These are phyloP conservation scores for Gnomoniopsis smithogilvyi DNA, from an alignment of 2,329 filamentous ascomycete species.

Conservation along the genomic window DNA sequence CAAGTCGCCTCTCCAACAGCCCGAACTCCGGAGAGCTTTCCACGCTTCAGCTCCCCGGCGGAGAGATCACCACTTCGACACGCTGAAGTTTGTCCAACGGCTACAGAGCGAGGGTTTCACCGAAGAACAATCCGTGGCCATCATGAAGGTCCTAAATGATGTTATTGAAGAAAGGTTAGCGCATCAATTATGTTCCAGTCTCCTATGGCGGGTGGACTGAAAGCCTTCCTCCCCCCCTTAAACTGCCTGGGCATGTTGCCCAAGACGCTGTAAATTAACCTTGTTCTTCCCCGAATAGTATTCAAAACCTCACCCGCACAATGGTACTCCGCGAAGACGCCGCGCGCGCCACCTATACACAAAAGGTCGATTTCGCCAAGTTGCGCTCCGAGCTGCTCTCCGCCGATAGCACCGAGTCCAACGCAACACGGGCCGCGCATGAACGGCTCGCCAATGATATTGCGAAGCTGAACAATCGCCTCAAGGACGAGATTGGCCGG, in stretches of 20 bases:
- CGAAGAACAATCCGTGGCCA: slow-evolving; percentile 91
- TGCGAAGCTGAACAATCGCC: slow-evolving; percentile 82
- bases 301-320: slow-evolving; percentile 93
- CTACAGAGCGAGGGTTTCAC: slow-evolving; percentile 90
- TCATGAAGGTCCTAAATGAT: slow-evolving; percentile 96
- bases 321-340: slow-evolving; percentile 97
- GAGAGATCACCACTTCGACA: slow-evolving; percentile 95
- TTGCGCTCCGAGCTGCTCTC: slow-evolving; percentile 90
- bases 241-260: not conserved
- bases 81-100: slow-evolving; percentile 91
- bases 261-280: not conserved
- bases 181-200: not conserved
- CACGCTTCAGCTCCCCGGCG: slow-evolving; percentile 60
- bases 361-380: slow-evolving; percentile 98
- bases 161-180: slow-evolving; percentile 87
- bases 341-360: slow-evolving; percentile 72
- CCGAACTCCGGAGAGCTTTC: slow-evolving; percentile 50
- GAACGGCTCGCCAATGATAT: slow-evolving; percentile 93
- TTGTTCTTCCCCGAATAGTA: slow-evolving; percentile 47
- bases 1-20: slow-evolving; percentile 26
- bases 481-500: slow-evolving; percentile 90
- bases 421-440: slow-evolving; percentile 83
- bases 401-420: slow-evolving; percentile 85
- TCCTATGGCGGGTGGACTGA: not conserved
- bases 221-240: not conserved